Evolutionary conservation across 2,329 filamentous ascomycete genomes (phyloP).

Genomic region (Colletotrichum australisinense): DNA sequence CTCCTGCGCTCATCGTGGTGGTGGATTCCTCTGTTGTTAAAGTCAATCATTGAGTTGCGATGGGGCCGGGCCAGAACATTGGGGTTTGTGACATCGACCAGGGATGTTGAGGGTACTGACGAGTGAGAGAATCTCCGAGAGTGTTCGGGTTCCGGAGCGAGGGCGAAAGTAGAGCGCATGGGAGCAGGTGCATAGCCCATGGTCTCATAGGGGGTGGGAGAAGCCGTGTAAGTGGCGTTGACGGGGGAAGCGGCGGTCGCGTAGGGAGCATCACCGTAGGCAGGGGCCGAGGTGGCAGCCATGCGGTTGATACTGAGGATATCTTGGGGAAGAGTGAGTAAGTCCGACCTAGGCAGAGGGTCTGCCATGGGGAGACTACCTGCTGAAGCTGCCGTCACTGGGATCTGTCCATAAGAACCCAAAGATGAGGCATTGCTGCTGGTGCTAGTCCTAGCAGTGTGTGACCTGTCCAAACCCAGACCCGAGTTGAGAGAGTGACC

Average conservation of each 20-base stretch:
- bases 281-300: constrained; percentile 68
- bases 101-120: constrained; percentile 74
- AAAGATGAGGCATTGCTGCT: constrained; percentile 70
- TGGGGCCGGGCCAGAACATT: constrained; percentile 52
- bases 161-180: constrained; percentile 67
- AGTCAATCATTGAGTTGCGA: constrained; percentile 75
- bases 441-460: constrained; percentile 66
- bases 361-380: constrained; percentile 69
- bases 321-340: constrained; percentile 81
- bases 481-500: constrained; percentile 62
- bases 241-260: constrained; percentile 76
- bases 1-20: constrained; percentile 70
- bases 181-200: constrained; percentile 79
- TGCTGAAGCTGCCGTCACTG: constrained; percentile 79
- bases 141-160: constrained; percentile 67
- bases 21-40: constrained; percentile 47
- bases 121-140: constrained; percentile 82
- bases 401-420: constrained; percentile 78
- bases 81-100: constrained; percentile 58
- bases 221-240: constrained; percentile 73
- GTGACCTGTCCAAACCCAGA: constrained; percentile 66
- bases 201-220: constrained; percentile 77
- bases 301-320: constrained; percentile 76
- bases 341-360: constrained; percentile 71
- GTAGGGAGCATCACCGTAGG: constrained; percentile 78